Conservation (phyloP, 2,329 filamentous ascomycete species). For the Colletotrichum caudatum region DNA sequence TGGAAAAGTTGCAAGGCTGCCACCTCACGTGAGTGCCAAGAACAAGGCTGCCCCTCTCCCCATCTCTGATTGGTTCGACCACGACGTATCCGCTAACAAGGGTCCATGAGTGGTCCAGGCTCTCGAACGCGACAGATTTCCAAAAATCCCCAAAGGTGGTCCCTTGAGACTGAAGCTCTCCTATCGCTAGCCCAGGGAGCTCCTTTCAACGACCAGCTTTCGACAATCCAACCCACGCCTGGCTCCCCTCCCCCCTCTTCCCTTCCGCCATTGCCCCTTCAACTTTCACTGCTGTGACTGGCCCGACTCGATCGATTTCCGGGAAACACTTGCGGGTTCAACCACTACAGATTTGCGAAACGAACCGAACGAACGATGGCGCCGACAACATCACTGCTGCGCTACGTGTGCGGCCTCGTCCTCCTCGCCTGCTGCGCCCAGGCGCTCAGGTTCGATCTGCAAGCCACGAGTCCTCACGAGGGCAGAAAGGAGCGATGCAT, state of each 20-base stretch:
- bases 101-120: slow-evolving; percentile 32
- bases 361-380: slow-evolving; percentile 57
- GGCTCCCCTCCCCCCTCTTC: neutral
- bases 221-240: slow-evolving; percentile 27
- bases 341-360: neutral
- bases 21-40: slow-evolving; percentile 8
- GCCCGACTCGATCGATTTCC: slow-evolving; percentile 7
- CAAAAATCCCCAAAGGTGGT: slow-evolving; percentile 41
- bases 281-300: slow-evolving; percentile 1
- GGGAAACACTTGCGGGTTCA: neutral
- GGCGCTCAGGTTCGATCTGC: slow-evolving; percentile 94
- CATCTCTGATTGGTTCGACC: slow-evolving; percentile 20
- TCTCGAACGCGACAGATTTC: slow-evolving; percentile 44
- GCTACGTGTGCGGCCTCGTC: slow-evolving; percentile 69
- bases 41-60: slow-evolving; percentile 8
- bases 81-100: slow-evolving; percentile 15
- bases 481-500: slow-evolving; percentile 86
- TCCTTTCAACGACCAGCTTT: slow-evolving; percentile 25
- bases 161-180: slow-evolving; percentile 30
- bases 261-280: slow-evolving; percentile 58
- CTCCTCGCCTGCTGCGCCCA: slow-evolving; percentile 65
- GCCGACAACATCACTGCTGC: slow-evolving; percentile 64
- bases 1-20: slow-evolving; percentile 39
- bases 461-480: slow-evolving; percentile 73
- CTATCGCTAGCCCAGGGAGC: slow-evolving; percentile 40